A percentile compares a stretch with the other conserved stretches of the same genome.
Evolutionary conservation across 306 rosid species (phyloP).

Genomic region (Cicer cuneatum): DNA sequence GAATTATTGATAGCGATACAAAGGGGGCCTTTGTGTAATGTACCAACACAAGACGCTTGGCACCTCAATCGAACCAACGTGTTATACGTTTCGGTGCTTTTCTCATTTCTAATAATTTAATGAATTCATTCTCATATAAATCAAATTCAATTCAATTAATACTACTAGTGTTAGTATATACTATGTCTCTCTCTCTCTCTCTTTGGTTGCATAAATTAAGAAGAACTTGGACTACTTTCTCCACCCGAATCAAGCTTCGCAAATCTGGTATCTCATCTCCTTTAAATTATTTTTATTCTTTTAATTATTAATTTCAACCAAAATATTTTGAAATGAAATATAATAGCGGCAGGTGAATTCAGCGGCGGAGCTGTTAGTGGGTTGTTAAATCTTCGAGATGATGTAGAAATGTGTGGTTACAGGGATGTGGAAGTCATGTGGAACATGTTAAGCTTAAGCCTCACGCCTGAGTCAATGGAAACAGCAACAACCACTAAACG

Average conservation of each 20-base stretch:
- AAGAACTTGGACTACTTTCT: slow-evolving; percentile 50
- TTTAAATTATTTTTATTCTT: no score
- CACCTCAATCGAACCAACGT: slow-evolving; percentile 57
- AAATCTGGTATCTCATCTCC: slow-evolving; percentile 45
- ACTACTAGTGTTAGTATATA: no score
- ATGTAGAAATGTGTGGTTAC: slow-evolving; percentile 65
- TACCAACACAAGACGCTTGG: slow-evolving; percentile 57
- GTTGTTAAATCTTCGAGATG: slow-evolving; percentile 58
- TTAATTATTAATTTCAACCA: no score
- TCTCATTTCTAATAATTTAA: slow-evolving; percentile 4
- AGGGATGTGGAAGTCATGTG: slow-evolving; percentile 70
- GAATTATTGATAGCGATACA: neutral
- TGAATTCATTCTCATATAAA: neutral
- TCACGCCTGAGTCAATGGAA: slow-evolving; percentile 29
- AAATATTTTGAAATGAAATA: no score
- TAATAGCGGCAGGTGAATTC: neutral
- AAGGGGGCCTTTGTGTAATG: slow-evolving; percentile 38
- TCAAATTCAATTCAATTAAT: neutral
- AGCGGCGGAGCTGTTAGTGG: slow-evolving; percentile 36
- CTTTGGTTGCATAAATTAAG: slow-evolving; percentile 58
- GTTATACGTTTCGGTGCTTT: slow-evolving; percentile 51
- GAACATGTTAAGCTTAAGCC: slow-evolving; percentile 58
- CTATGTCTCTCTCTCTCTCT: slow-evolving; percentile 1
- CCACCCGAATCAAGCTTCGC: slow-evolving; percentile 49
- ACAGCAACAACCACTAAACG: neutral